Evolutionary conservation across 139 green algal genomes (phyloP).

Genomic region (Mesotaenium endlicherianum): DNA sequence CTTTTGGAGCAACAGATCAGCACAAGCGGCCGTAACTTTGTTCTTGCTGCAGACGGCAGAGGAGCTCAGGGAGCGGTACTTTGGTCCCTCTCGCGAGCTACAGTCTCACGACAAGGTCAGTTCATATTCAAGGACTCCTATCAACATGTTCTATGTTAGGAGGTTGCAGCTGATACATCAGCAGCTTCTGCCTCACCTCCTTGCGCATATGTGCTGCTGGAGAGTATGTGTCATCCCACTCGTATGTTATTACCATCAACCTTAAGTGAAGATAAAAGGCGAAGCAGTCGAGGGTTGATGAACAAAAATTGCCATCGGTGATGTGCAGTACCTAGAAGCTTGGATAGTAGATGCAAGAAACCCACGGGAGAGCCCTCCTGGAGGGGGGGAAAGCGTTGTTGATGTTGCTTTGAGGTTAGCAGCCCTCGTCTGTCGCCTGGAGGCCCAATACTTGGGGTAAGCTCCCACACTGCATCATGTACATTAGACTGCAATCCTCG

Average conservation of each 20-base stretch:
- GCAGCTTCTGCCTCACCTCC: neutral
- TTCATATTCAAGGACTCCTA: neutral
- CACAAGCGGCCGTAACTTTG: no score
- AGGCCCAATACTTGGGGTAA: no score
- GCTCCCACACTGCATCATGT: no score
- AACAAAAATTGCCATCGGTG: neutral
- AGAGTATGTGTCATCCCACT: neutral
- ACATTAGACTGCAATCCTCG: no score
- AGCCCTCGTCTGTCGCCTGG: neutral
- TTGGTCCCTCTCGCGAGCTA: slow-evolving; percentile 12
- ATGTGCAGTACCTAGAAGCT: neutral
- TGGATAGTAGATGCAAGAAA: neutral
- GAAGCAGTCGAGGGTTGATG: no score
- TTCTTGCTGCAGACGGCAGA: slow-evolving; percentile 6
- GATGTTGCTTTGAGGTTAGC: neutral
- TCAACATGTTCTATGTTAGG: neutral
- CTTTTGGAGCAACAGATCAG: no score
- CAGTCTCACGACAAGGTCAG: neutral
- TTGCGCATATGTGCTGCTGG: neutral
- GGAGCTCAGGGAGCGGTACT: slow-evolving; percentile 36
- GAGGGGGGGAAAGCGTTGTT: neutral
- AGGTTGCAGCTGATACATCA: neutral
- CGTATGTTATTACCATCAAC: neutral
- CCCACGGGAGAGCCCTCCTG: neutral
- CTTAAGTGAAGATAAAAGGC: no score